Percentiles rank a stretch among this genome's conserved stretches.
Evolutionary conservation across 345 rosid genomes (phyloP).

Genomic region (Eucalyptus paniculata): DNA sequence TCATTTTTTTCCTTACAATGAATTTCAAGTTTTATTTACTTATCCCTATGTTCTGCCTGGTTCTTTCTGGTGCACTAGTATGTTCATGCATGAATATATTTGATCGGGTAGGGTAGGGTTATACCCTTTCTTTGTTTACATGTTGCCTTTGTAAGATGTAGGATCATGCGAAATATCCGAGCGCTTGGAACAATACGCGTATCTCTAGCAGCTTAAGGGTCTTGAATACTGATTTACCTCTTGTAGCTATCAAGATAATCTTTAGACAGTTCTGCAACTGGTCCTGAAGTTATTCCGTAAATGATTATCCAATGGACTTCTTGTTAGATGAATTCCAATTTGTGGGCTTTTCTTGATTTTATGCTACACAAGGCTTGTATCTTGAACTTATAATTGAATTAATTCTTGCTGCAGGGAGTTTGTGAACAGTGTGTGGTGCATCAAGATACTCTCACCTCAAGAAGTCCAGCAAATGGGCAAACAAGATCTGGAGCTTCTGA

Average conservation of each 20-base stretch:
- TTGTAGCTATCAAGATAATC: background rate
- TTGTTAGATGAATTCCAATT: background rate
- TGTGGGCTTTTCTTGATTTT: background rate
- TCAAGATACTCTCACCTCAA: conserved; percentile 85
- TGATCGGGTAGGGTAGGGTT: too few relatives aligned
- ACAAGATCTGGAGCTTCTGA: conserved; percentile 64
- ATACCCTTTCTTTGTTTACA: too few relatives aligned
- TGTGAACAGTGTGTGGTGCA: conserved; percentile 90
- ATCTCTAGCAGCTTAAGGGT: background rate
- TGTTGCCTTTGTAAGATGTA: background rate
- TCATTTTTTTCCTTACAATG: background rate
- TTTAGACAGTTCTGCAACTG: background rate
- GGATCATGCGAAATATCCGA: background rate
- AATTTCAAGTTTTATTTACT: background rate
- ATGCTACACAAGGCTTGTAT: background rate
- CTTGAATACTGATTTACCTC: background rate
- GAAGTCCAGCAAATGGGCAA: conserved; percentile 97
- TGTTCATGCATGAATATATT: too few relatives aligned
- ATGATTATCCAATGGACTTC: background rate
- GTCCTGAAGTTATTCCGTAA: background rate
- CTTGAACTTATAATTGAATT: background rate
- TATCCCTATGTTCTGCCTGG: background rate
- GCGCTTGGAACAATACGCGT: background rate
- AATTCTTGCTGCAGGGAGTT: conserved; percentile 56
- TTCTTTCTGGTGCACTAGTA: background rate